Conservation (phyloP, 2,329 filamentous ascomycete genomes). For the Calonectria pseudoturangicola region DNA sequence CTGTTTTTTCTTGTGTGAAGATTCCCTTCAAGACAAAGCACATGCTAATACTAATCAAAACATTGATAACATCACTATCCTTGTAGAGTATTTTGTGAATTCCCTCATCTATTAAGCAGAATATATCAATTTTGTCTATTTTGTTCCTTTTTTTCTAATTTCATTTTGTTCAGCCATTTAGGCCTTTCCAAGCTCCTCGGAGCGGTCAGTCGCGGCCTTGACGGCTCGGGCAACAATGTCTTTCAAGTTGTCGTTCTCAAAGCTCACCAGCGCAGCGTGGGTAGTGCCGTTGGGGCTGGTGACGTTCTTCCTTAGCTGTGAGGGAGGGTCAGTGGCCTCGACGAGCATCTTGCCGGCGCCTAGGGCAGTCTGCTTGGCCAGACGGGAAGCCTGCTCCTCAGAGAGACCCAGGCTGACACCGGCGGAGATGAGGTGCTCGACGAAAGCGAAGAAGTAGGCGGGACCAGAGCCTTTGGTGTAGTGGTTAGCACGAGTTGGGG, state of each 20-base stretch:
- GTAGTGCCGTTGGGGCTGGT: slow-evolving; percentile 73
- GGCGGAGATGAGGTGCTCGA: slow-evolving; percentile 69
- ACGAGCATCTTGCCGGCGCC: slow-evolving; percentile 72
- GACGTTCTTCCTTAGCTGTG: slow-evolving; percentile 70
- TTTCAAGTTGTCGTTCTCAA: slow-evolving; percentile 65
- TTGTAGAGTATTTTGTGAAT: no score
- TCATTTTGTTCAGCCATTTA: slow-evolving; percentile 38
- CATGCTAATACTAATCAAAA: no score
- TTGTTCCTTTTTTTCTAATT: slow-evolving; percentile 2
- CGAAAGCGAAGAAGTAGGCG: slow-evolving; percentile 72
- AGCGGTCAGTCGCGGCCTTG: slow-evolving; percentile 65
- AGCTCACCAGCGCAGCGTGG: slow-evolving; percentile 68
- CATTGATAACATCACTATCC: no score
- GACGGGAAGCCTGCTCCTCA: slow-evolving; percentile 67
- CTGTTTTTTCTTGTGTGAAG: no score
- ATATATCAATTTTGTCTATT: slow-evolving; percentile 12
- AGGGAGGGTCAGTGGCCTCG: slow-evolving; percentile 66
- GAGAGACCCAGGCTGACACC: slow-evolving; percentile 66
- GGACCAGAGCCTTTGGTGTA: slow-evolving; percentile 66
- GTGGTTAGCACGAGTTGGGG: slow-evolving; percentile 14
- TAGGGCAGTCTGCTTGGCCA: slow-evolving; percentile 70
- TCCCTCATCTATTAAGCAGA: not conserved
- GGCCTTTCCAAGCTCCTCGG: slow-evolving; percentile 65
- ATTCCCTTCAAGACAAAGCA: no score
- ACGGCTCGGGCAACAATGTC: slow-evolving; percentile 67